A percentile compares a stretch with the other conserved stretches of the same genome.
phyloP scores from a whole-genome alignment of 2,329 filamentous ascomycete genomes.

The Colletotrichum sp. region DNA sequence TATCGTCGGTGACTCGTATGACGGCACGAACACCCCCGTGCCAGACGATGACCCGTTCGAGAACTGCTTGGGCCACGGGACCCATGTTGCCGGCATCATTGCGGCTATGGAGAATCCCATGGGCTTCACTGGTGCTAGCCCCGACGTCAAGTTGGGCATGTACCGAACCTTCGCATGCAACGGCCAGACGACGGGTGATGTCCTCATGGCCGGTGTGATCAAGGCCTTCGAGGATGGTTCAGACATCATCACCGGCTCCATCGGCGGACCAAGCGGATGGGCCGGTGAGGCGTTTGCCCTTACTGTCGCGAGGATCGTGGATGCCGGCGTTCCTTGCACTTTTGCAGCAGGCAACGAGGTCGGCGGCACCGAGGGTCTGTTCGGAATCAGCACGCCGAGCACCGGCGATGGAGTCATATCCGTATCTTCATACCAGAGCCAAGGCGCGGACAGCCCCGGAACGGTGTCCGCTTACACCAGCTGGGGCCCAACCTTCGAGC shows the following conservation, averaged over 20 bases:
- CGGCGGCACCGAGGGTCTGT: conserved; percentile 41
- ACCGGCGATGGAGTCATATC: conserved; percentile 53
- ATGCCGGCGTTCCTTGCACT: conserved; percentile 57
- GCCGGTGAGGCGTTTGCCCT: conserved; percentile 55
- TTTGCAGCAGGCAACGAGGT: conserved; percentile 58
- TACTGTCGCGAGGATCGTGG: conserved; percentile 56
- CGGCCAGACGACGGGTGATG: conserved; percentile 36
- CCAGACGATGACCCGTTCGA: conserved; percentile 45
- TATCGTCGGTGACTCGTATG: conserved; percentile 42
- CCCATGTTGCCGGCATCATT: conserved; percentile 50
- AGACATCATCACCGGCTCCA: conserved; percentile 61
- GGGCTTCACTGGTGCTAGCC: conserved; percentile 43
- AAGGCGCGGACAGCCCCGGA: neutral
- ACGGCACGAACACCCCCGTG: conserved; percentile 29
- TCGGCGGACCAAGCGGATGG: conserved; percentile 57
- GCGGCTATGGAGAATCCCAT: conserved; percentile 41
- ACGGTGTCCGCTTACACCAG: conserved; percentile 46
- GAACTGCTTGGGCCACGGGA: conserved; percentile 45
- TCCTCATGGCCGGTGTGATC: conserved; percentile 42
- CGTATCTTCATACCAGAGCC: conserved; percentile 57
- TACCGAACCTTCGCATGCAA: conserved; percentile 42
- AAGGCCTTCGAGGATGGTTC: conserved; percentile 43
- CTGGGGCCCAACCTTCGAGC: conserved; percentile 68
- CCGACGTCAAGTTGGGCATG: conserved; percentile 40
- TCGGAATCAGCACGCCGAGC: conserved; percentile 54